phyloP scores from a whole-genome alignment of 2,329 filamentous ascomycete species.

The Ceratocystis eucalypticola region DNA sequence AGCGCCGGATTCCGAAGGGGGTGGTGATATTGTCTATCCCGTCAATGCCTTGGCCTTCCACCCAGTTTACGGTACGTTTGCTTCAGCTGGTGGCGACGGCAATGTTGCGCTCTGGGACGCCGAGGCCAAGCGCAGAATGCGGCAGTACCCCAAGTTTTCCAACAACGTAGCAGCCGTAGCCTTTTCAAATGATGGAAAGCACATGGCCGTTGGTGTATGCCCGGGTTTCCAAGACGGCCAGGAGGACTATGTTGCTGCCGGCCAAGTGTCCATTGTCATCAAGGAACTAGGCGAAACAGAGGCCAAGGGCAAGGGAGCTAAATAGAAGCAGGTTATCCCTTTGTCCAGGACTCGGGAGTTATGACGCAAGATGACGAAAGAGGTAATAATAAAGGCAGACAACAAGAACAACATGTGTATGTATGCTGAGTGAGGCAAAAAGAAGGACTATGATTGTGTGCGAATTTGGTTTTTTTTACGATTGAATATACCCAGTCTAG shows the following conservation, averaged over 20 bases:
- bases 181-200: slow-evolving; percentile 65
- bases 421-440: background rate
- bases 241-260: slow-evolving; percentile 61
- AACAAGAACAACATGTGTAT: background rate
- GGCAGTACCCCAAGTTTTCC: slow-evolving; percentile 75
- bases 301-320: slow-evolving; percentile 69
- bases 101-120: slow-evolving; percentile 91
- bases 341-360: background rate
- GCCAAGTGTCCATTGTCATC: slow-evolving; percentile 63
- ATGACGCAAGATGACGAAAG: background rate
- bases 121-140: slow-evolving; percentile 74
- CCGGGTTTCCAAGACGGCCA: slow-evolving; percentile 80
- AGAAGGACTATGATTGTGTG: slow-evolving; percentile 6
- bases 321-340: slow-evolving; percentile 33
- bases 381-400: background rate
- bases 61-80: slow-evolving; percentile 70
- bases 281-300: slow-evolving; percentile 77
- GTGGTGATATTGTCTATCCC: slow-evolving; percentile 71
- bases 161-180: slow-evolving; percentile 64
- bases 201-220: slow-evolving; percentile 66
- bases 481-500: slow-evolving; percentile 7
- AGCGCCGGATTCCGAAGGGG: slow-evolving; percentile 40
- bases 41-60: slow-evolving; percentile 87
- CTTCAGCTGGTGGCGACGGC: slow-evolving; percentile 77
- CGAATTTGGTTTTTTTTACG: background rate